Evolutionary conservation across 331 rosid species (phyloP).

Genomic region (Dryas integrifolia): DNA sequence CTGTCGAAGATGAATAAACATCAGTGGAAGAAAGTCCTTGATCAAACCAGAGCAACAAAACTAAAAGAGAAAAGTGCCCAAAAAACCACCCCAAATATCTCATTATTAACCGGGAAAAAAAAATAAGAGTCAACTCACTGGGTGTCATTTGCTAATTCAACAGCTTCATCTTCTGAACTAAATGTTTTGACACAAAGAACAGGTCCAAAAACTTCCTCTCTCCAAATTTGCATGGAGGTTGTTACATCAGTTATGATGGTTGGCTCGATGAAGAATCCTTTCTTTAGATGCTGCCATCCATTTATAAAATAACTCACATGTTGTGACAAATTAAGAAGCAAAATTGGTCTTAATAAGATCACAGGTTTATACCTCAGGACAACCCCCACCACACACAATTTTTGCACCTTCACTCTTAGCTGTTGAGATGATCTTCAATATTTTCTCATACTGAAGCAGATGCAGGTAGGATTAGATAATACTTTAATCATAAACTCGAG

Average conservation of each 20-base stretch:
- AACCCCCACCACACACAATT: conserved; percentile 78
- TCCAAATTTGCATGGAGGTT: conserved; percentile 96
- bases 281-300: conserved; percentile 73
- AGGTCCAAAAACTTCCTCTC: conserved; percentile 95
- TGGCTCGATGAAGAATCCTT: conserved; percentile 82
- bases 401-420: conserved; percentile 93
- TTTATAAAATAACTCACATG: conserved; percentile 8
- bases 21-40: conserved; percentile 8
- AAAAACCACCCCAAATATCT: not conserved
- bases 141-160: conserved; percentile 79
- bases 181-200: conserved; percentile 90
- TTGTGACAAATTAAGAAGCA: conserved; percentile 21
- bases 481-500: conserved; percentile 16
- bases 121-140: conserved; percentile 46
- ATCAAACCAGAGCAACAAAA: not conserved
- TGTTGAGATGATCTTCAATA: conserved; percentile 70
- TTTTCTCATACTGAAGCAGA: conserved; percentile 74
- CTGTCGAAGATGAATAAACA: conserved; percentile 42
- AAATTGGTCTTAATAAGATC: not conserved
- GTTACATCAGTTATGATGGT: conserved; percentile 73
- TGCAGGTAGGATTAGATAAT: conserved; percentile 33
- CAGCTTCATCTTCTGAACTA: conserved; percentile 87
- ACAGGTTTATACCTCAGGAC: conserved; percentile 67
- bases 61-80: not conserved
- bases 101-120: not conserved